These are phyloP conservation scores for Davidsoniella virescens DNA, from an alignment of 2,329 filamentous ascomycete genomes.

Conservation along the genomic window DNA sequence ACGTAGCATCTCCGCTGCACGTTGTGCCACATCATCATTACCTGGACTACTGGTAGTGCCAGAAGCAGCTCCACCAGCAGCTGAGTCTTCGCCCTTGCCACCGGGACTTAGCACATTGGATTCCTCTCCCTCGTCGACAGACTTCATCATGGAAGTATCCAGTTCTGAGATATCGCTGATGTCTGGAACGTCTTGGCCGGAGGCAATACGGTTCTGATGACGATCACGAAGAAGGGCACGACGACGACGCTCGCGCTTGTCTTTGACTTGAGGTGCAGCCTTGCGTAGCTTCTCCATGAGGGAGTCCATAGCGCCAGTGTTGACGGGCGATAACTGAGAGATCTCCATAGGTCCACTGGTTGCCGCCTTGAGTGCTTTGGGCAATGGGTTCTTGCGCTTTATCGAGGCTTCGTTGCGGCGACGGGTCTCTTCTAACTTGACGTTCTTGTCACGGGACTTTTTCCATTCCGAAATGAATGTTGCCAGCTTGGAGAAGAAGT, in stretches of 20 bases:
- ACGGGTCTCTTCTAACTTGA: constrained; percentile 62
- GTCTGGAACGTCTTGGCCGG: constrained; percentile 75
- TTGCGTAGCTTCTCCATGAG: constrained; percentile 87
- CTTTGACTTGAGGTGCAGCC: constrained; percentile 75
- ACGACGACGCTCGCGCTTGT: constrained; percentile 75
- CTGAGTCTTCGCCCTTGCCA: neutral
- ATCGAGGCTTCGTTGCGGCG: constrained; percentile 80
- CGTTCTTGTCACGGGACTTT: constrained; percentile 88
- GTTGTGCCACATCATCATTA: constrained; percentile 65
- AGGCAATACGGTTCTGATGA: constrained; percentile 78
- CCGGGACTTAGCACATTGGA: constrained; percentile 20
- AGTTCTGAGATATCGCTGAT: constrained; percentile 38
- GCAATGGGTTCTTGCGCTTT: constrained; percentile 70
- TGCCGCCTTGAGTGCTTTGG: constrained; percentile 36
- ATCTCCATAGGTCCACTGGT: constrained; percentile 23
- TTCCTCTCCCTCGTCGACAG: constrained; percentile 27
- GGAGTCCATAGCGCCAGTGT: constrained; percentile 87
- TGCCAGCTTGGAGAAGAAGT: constrained; percentile 91
- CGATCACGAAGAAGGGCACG: constrained; percentile 78
- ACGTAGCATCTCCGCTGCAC: constrained; percentile 69
- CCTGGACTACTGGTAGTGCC: constrained; percentile 20
- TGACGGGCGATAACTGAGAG: constrained; percentile 46
- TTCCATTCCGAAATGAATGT: constrained; percentile 88
- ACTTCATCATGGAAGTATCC: constrained; percentile 22
- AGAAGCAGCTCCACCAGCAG: neutral